Base-by-base conservation (phyloP, 805 yeast species). In the Ogataea wickerhamii region DNA sequence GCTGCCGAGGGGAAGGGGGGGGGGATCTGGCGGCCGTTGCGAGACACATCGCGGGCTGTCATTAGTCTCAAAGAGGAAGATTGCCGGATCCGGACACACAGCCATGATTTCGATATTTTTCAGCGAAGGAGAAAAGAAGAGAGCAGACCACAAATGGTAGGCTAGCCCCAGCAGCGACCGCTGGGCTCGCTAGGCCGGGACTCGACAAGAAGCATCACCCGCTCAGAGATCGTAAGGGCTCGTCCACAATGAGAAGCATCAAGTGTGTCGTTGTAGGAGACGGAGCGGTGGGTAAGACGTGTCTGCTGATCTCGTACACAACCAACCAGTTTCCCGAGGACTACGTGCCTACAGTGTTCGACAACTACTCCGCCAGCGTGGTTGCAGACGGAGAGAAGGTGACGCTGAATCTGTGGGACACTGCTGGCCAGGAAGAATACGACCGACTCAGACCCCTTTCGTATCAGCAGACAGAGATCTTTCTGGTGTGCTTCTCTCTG, bases 231-330 rank as follows among this genome's bases (percentile, higher is more conserved):
- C n/a, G n/a, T n/a, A n/a, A n/a, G n/a, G n/a, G n/a, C n/a, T n/a
- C n/a, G n/a, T n/a, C n/a, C n/a, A n/a, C n/a, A n/a, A 47, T 48
- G 53, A 46, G 51, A 42, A 49, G 53, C 46, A 82, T 88, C 54
- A 88, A 88, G 61, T 87, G 95, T 53, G 96, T 88, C 28, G 94
- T 88, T 37, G 89, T 88, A 28, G 96, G 96, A 49, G 96, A 88
- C 58, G 96, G 91, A 64, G 95, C 95, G 38, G 96, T 88, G 31
- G 97, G 97, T 64, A 88, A 87, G 60, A 88, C 96, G 3, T 87
- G 95, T 57, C 70, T 87, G 41, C 73, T 88, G 45, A 87, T 88
- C 47, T 80, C 91, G 18, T 88, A 88, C 65, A 88, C 96, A 20
- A 86, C 95, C 37, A 88, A 87, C 60, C 85, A 94, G 22, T 88